Conservation (phyloP, 352 stramenopile genomes). For the Pythium chondricola region DNA sequence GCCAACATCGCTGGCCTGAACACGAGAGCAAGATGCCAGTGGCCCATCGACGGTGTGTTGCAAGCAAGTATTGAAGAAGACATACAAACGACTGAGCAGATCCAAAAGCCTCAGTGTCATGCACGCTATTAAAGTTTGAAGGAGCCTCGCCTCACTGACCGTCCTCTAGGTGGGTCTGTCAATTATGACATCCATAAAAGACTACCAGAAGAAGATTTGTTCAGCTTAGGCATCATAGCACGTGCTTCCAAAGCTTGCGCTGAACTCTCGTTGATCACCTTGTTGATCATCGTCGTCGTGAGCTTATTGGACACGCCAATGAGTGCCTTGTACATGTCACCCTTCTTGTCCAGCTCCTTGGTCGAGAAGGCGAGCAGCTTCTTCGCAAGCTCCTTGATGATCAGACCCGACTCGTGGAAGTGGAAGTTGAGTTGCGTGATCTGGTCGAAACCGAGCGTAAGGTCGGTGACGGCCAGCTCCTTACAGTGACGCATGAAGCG, state of each 20-base stretch:
- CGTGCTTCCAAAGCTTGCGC: conserved; percentile 32
- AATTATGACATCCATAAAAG: no score
- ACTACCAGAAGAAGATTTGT: no score
- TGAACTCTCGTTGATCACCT: conserved; percentile 31
- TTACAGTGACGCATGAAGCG: conserved; percentile 29
- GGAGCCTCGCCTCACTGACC: no score
- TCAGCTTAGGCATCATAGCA: conserved; percentile 35
- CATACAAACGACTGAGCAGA: no score
- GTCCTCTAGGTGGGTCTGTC: no score
- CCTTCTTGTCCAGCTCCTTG: conserved; percentile 57
- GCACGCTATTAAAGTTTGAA: no score
- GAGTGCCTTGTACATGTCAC: conserved; percentile 42
- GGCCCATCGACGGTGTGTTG: no score
- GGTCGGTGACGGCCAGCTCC: conserved; percentile 24
- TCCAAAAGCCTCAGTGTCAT: no score
- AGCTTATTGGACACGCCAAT: conserved; percentile 31
- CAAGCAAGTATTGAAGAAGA: no score
- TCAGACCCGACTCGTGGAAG: conserved; percentile 29
- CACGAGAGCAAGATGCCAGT: no score
- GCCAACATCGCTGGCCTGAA: no score
- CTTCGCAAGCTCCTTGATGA: conserved; percentile 42
- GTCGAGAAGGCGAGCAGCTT: conserved; percentile 39
- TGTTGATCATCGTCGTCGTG: conserved; percentile 42
- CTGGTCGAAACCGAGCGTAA: conserved; percentile 35
- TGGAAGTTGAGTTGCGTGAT: conserved; percentile 47